A percentile compares a stretch with the other conserved stretches of the same genome.
phyloP scores from a whole-genome alignment of 176 grass and related monocot genomes.

The Eragrostis nindensis region DNA sequence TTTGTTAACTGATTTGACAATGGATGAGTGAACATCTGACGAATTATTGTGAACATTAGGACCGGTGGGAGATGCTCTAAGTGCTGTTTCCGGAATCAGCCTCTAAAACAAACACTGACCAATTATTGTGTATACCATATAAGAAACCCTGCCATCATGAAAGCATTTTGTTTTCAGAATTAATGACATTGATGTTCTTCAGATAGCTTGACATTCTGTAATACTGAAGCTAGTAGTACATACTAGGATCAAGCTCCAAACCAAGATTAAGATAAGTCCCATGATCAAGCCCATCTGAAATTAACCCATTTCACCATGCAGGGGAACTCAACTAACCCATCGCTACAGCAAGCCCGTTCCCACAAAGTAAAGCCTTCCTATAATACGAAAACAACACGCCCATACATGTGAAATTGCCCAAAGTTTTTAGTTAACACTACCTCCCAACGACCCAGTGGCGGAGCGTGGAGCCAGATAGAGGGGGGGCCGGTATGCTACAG shows the following conservation, averaged over 20 bases:
- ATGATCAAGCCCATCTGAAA: background rate
- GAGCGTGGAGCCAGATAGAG: no score
- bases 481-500: no score
- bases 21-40: background rate
- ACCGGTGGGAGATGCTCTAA: no score
- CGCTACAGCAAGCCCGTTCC: background rate
- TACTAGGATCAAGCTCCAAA: background rate
- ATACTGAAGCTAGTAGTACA: background rate
- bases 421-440: constrained; percentile 29
- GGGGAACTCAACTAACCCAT: background rate
- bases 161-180: no score
- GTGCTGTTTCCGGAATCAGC: no score
- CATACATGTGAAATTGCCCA: background rate
- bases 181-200: background rate
- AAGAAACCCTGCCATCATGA: no score
- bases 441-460: constrained; percentile 63
- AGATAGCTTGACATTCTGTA: background rate
- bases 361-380: background rate
- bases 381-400: background rate
- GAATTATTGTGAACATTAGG: no score
- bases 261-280: background rate
- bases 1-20: background rate
- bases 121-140: background rate
- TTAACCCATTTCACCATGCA: background rate
- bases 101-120: no score